Evolutionary conservation across 257 asterid genomes (phyloP).

Genomic region (Thymus mandschuricus): DNA sequence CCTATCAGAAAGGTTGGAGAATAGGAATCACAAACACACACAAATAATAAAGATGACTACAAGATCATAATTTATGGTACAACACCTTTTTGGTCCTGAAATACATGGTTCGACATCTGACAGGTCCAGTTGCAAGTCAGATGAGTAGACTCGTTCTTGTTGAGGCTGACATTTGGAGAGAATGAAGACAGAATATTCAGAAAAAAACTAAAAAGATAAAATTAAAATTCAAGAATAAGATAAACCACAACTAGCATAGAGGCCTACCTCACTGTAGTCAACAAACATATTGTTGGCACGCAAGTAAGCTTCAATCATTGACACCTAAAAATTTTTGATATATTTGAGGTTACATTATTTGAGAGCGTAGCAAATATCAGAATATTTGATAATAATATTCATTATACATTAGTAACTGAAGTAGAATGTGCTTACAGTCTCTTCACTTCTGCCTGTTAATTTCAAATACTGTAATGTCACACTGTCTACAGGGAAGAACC

Average conservation of each 20-base stretch:
- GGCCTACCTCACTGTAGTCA: conserved; percentile 77
- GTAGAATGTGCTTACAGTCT: conserved; percentile 61
- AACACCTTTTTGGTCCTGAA: conserved; percentile 93
- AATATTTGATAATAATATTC: background rate
- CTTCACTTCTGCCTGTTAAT: conserved; percentile 94
- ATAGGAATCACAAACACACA: conserved; percentile 26
- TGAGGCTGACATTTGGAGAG: conserved; percentile 68
- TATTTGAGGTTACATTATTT: conserved; percentile 13
- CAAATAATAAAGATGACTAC: conserved; percentile 1
- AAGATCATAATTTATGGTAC: conserved; percentile 1
- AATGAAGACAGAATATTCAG: conserved; percentile 22
- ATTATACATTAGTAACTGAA: conserved; percentile 11
- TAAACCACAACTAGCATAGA: conserved; percentile 13
- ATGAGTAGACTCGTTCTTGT: conserved; percentile 78
- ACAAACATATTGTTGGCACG: conserved; percentile 94
- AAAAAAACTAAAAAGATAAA: background rate
- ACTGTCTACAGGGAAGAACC: conserved; percentile 96
- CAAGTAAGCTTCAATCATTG: conserved; percentile 93
- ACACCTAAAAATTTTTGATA: conserved; percentile 55
- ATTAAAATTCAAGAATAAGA: conserved; percentile 6
- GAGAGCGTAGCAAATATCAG: conserved; percentile 6
- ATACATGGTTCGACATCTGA: conserved; percentile 80
- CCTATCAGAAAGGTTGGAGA: conserved; percentile 43
- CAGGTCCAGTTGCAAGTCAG: conserved; percentile 68
- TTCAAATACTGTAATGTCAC: conserved; percentile 88